phyloP scores from a whole-genome alignment of 2,329 filamentous ascomycete species.

The Penicillium crustosum region DNA sequence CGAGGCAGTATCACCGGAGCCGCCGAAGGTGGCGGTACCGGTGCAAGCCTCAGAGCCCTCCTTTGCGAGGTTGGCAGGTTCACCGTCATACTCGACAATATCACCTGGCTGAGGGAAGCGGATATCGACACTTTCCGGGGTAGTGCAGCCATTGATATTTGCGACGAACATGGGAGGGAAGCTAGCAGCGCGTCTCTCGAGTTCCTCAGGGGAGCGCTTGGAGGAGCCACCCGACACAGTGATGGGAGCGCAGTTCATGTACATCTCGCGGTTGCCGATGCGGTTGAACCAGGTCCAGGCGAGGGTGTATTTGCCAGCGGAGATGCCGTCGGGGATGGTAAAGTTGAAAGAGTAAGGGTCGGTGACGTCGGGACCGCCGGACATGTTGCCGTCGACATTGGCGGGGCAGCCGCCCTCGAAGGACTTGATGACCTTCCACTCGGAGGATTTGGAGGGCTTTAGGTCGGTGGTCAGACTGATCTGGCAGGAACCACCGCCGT shows the following conservation, averaged over 20 bases:
- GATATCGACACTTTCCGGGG: conserved; percentile 56
- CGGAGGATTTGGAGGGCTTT: conserved; percentile 62
- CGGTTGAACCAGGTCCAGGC: conserved; percentile 97
- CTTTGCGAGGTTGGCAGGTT: conserved; percentile 37
- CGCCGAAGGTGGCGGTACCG: conserved; percentile 35
- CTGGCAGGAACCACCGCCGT: conserved; percentile 93
- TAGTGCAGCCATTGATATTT: conserved; percentile 65
- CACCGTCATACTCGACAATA: conserved; percentile 53
- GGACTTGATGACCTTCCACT: conserved; percentile 88
- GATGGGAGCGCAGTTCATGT: conserved; percentile 91
- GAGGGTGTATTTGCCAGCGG: conserved; percentile 73
- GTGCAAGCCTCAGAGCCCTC: conserved; percentile 31
- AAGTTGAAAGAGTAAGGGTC: conserved; percentile 65
- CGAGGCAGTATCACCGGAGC: conserved; percentile 31
- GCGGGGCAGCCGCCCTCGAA: conserved; percentile 83
- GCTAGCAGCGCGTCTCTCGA: conserved; percentile 55
- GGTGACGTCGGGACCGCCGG: conserved; percentile 43
- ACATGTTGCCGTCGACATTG: conserved; percentile 59
- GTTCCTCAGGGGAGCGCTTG: conserved; percentile 41
- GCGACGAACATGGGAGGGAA: conserved; percentile 76
- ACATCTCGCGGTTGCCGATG: conserved; percentile 90
- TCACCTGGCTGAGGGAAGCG: conserved; percentile 68
- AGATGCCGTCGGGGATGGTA: conserved; percentile 68
- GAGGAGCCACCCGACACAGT: conserved; percentile 57
- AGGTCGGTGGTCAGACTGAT: conserved; percentile 79